Base-by-base conservation (phyloP, 2,329 filamentous ascomycete genomes). In the Polychaeton citri region DNA sequence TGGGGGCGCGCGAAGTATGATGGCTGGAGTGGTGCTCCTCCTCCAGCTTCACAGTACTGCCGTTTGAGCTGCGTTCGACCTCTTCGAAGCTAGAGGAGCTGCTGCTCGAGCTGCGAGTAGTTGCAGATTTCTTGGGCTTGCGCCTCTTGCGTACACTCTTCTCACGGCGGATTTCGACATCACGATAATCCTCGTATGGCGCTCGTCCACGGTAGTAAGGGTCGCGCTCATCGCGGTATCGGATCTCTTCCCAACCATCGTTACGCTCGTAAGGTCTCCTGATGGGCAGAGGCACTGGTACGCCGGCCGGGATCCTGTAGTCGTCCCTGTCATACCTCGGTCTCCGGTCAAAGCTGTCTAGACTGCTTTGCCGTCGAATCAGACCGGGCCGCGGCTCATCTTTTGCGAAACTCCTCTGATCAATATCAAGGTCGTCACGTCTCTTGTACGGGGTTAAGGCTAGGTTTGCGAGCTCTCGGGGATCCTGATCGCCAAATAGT, bases 271-370 rank as follows among this genome's bases (percentile, higher is more conserved):
- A 75, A 26, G 60, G 71, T 43, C 71, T 68, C 38, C 62, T 62
- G 21, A 68, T 63, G 2, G 76, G 71, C 44, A 78, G 69, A 13
- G 80, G 81, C 30, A 85, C 71, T 7, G 79, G 76, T 19, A 82
- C 75, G n/a, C 79, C 75, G 6, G 55, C 43, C 41, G 75, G 74
- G n/a, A 72, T 66, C n/a, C 70, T 67, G 46, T 77, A 76, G 42
- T 81, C 75, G 35, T 76, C 72, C 15, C 69, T 59, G 24, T 79
- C 66, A 16, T 19, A 19, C 30, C 18, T 48, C 1, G 82, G 79
- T 19, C 76, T 76, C 33, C 86, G 77, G 59, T 95, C 87, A 53
- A 85, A 94, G 0, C 82, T 93, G 57, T 94, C 87, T 26, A 94
- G 68, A 35, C 85, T 93, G 10, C 85, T 93, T 57, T 93, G 86